A percentile compares a stretch with the other conserved stretches of the same genome.
phyloP scores from a whole-genome alignment of 2,329 filamentous ascomycete species.

The Aspergillus hiratsukae region DNA sequence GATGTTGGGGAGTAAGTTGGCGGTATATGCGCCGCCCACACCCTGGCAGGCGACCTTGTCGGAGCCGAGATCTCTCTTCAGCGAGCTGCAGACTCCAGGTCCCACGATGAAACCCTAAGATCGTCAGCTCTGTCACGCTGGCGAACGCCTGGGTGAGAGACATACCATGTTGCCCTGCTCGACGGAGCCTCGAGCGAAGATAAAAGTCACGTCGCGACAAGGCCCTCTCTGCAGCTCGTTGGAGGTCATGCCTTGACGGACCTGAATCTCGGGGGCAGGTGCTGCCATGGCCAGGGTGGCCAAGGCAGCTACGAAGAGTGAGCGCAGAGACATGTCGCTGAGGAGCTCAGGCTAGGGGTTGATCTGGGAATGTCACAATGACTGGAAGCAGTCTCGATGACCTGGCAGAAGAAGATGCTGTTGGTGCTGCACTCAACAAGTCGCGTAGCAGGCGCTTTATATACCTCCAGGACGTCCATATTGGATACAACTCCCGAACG shows the following conservation, averaged over 20 bases:
- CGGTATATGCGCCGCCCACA: slow-evolving; percentile 41
- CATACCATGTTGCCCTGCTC: slow-evolving; percentile 39
- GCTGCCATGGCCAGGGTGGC: slow-evolving; percentile 12
- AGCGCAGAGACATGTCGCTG: slow-evolving; percentile 11
- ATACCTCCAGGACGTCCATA: neutral
- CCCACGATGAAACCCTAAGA: slow-evolving; percentile 27
- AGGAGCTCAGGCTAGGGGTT: neutral
- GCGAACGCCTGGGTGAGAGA: neutral
- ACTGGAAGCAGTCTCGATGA: neutral
- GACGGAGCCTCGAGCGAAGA: slow-evolving; percentile 40
- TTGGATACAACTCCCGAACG: neutral
- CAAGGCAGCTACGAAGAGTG: slow-evolving; percentile 11
- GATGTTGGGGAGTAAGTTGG: slow-evolving; percentile 33
- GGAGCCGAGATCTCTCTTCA: slow-evolving; percentile 21
- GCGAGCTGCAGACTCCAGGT: slow-evolving; percentile 22
- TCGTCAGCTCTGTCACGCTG: neutral
- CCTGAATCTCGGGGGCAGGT: slow-evolving; percentile 9
- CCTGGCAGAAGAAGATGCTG: neutral
- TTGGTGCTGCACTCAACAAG: neutral
- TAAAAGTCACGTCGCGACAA: slow-evolving; percentile 37
- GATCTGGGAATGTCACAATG: neutral
- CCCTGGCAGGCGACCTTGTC: slow-evolving; percentile 39
- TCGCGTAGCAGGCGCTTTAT: neutral
- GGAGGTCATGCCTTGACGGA: slow-evolving; percentile 16
- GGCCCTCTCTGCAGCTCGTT: slow-evolving; percentile 36